These are phyloP conservation scores for Ceratocystis alfenasii DNA, from an alignment of 2,329 filamentous ascomycete species.

Conservation along the genomic window DNA sequence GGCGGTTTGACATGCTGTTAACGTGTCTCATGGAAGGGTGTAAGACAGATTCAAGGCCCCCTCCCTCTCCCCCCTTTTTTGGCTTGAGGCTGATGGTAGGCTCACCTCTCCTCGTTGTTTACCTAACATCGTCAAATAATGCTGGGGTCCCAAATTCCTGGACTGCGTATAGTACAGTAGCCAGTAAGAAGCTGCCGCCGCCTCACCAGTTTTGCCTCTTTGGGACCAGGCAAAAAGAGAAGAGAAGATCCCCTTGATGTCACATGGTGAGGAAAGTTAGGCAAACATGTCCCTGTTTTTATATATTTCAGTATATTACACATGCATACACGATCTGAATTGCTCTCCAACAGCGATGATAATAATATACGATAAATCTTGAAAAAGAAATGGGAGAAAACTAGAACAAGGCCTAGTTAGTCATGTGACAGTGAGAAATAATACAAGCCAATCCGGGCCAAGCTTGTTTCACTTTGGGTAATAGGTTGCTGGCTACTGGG, in stretches of 20 bases:
- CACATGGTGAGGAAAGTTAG: conserved; percentile 1
- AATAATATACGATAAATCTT: neutral
- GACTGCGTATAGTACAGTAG: neutral
- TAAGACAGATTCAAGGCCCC: neutral
- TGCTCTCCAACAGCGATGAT: neutral
- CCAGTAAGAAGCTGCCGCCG: neutral
- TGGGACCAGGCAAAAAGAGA: neutral
- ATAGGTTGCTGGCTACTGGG: neutral
- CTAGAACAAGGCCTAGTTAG: neutral
- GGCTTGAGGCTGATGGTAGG: neutral
- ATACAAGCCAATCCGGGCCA: neutral
- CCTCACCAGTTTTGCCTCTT: neutral
- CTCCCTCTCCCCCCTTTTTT: neutral
- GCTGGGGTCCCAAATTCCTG: neutral
- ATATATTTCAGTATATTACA: neutral
- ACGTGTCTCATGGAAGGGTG: neutral
- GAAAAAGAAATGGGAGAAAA: neutral
- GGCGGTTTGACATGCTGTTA: conserved; percentile 1
- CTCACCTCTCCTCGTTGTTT: neutral
- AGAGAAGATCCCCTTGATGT: neutral
- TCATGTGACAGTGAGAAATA: conserved; percentile 5
- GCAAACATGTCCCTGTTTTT: neutral
- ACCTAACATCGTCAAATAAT: neutral
- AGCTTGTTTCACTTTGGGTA: neutral
- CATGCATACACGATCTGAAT: neutral